Base-by-base conservation (phyloP, 352 stramenopile genomes). In the Phytopythium ostracodes region DNA sequence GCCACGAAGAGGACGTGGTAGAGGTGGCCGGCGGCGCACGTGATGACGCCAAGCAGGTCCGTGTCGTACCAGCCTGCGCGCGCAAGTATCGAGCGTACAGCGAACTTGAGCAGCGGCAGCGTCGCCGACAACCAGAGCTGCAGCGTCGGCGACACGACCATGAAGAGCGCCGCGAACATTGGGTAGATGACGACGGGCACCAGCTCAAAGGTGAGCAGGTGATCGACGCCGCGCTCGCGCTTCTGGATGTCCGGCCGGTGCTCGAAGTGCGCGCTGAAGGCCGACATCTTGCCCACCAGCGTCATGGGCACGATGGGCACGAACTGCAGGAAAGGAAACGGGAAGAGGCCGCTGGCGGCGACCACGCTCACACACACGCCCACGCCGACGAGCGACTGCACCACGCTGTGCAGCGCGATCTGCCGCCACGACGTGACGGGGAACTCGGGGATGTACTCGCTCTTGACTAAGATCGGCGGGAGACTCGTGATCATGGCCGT, bases 1-100 rank as follows among this genome's bases (percentile, higher is more conserved):
- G 60, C 70, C 1, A 67, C 70, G 53, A 86, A 86, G 4, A 83
- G 65, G 0, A 76, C 60, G 63, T 86, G 74, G 56, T 80, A 83
- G 0, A 81, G 33, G 51, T 83, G 72, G 0, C 66, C 58, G 44
- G 64, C 66, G 29, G 65, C 74, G 29, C 54, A 63, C 25, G 58
- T 76, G 18, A 70, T 68, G 52, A 77, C 70, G 0, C 64, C 59
- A 0, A 73, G 53, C 0, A 79, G 54, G 46, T 84, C 75, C 11
- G 69, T 58, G 35, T 79, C 59, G 18, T 59, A 43, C 51, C 63
- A 68, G 22, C 75, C 65, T 11, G 57, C 47, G 8, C 55, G 61
- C 22, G 59, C 51, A 59, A 83, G 68, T 12, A 60, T 42, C 2
- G 54, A 25, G 11, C 54, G 54, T 15, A 60, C 54, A 18, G 22